Evolutionary conservation across 495 filamentous ascomycete species (phyloP).

Genomic region (Aspergillus avenaceus): DNA sequence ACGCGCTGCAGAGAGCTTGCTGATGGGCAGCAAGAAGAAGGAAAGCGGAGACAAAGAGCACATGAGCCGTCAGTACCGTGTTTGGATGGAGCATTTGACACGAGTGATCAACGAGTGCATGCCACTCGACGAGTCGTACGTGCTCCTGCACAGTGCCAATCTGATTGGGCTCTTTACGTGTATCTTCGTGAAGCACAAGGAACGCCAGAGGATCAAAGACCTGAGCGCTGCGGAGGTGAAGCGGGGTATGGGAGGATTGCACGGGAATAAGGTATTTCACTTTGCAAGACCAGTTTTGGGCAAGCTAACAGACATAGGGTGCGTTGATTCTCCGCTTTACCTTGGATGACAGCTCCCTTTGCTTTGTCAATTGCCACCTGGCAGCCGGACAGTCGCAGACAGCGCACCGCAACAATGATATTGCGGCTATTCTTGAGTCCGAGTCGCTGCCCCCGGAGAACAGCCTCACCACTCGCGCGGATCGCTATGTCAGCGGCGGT

Average conservation of each 20-base stretch:
- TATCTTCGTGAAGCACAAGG: constrained; percentile 81
- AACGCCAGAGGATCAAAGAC: constrained; percentile 69
- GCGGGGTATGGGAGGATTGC: constrained; percentile 85
- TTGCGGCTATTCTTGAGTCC: constrained; percentile 83
- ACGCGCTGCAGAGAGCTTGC: constrained; percentile 55
- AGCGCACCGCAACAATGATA: constrained; percentile 85
- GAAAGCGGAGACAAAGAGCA: constrained; percentile 82
- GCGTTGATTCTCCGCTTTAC: constrained; percentile 88
- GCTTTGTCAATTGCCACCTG: constrained; percentile 96
- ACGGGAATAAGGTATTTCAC: constrained; percentile 79
- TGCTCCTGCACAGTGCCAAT: constrained; percentile 80
- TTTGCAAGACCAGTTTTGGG: neutral
- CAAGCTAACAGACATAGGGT: constrained; percentile 45
- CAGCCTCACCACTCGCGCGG: constrained; percentile 54
- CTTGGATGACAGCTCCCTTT: constrained; percentile 87
- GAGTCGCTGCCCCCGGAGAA: constrained; percentile 64
- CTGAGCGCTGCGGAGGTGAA: constrained; percentile 82
- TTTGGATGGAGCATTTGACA: constrained; percentile 87
- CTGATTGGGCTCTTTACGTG: constrained; percentile 94
- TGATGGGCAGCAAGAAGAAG: constrained; percentile 74
- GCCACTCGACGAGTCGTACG: constrained; percentile 74
- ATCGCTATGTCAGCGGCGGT: constrained; percentile 83
- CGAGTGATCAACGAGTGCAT: constrained; percentile 77
- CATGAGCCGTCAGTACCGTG: constrained; percentile 96
- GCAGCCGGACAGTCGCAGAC: constrained; percentile 91